Evolutionary conservation across 192 early-diverging fungal species (phyloP).

Genomic region (Coemansia reversa): DNA sequence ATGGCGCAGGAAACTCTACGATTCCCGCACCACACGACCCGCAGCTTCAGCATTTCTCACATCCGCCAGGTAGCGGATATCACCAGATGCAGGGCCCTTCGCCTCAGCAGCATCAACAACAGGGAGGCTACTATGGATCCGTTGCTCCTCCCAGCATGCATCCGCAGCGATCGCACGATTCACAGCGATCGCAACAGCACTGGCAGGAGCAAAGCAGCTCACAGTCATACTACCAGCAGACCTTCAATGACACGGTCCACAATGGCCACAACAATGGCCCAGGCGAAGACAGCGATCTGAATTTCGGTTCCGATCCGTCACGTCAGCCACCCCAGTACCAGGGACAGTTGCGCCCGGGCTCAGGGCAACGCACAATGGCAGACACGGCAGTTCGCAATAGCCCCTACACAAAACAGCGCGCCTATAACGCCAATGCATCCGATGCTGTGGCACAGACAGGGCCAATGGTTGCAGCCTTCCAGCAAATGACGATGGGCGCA

Average conservation of each 20-base stretch:
- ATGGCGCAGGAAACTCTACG: slow-evolving; percentile 18
- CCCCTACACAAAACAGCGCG: slow-evolving; percentile 3
- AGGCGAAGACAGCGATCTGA: slow-evolving; percentile 13
- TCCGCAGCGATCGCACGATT: slow-evolving; percentile 2
- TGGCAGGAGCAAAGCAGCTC: slow-evolving; percentile 13
- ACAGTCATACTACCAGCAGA: slow-evolving; percentile 31
- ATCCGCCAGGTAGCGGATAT: slow-evolving; percentile 9
- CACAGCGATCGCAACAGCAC: slow-evolving; percentile 15
- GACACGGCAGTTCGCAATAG: slow-evolving; percentile 20
- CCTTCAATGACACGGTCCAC: slow-evolving; percentile 4
- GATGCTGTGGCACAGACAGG: too few species aligned
- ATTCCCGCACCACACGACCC: slow-evolving; percentile 33
- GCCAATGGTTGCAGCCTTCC: slow-evolving; percentile 19
- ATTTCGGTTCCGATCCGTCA: slow-evolving; percentile 7
- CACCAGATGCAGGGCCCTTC: slow-evolving; percentile 12
- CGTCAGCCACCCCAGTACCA: slow-evolving; percentile 5
- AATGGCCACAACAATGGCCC: slow-evolving; percentile 10
- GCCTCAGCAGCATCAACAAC: slow-evolving; percentile 24
- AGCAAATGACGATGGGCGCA: slow-evolving; percentile 26
- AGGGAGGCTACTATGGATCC: slow-evolving; percentile 8
- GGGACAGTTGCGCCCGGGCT: slow-evolving; percentile 2
- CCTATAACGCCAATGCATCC: slow-evolving; percentile 2
- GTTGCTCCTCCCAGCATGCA: slow-evolving; percentile 7
- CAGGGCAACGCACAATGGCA: slow-evolving; percentile 5
- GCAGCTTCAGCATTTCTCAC: slow-evolving; percentile 13